Conservation (phyloP, 2,329 filamentous ascomycete genomes). For the Cadophora gregata region DNA sequence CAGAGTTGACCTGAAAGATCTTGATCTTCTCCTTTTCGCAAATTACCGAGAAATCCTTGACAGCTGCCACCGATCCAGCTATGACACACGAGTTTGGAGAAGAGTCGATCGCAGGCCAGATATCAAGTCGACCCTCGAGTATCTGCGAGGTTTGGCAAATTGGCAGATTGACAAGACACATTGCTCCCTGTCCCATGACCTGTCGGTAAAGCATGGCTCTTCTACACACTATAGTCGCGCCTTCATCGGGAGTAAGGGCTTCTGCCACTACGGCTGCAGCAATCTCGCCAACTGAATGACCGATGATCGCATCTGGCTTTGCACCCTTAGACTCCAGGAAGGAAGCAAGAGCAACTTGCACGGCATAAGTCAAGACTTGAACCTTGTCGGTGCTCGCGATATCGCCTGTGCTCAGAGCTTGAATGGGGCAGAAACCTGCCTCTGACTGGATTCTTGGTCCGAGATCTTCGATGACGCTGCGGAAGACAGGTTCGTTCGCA, state of each 20-base stretch:
- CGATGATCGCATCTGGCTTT: slow-evolving; percentile 46
- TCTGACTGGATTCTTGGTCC: slow-evolving; percentile 21
- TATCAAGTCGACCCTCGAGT: slow-evolving; percentile 27
- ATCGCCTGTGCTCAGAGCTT: slow-evolving; percentile 36
- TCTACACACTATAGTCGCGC: slow-evolving; percentile 45
- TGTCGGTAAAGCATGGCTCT: slow-evolving; percentile 41
- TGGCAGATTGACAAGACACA: slow-evolving; percentile 7
- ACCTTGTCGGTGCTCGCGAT: slow-evolving; percentile 35
- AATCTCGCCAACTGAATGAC: slow-evolving; percentile 55
- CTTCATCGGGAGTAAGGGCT: slow-evolving; percentile 44
- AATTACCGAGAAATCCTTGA: background rate
- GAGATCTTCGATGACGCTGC: slow-evolving; percentile 10
- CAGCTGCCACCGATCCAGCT: slow-evolving; percentile 19
- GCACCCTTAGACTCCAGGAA: slow-evolving; percentile 51
- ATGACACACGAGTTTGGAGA: slow-evolving; percentile 47
- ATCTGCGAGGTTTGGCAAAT: background rate
- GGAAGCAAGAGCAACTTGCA: slow-evolving; percentile 53
- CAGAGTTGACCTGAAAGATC: slow-evolving; percentile 47
- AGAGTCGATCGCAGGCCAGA: slow-evolving; percentile 46
- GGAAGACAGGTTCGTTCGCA: slow-evolving; percentile 21
- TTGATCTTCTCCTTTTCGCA: slow-evolving; percentile 37
- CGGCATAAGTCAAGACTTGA: slow-evolving; percentile 43
- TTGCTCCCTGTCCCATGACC: slow-evolving; percentile 1
- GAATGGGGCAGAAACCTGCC: slow-evolving; percentile 32
- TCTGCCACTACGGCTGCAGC: slow-evolving; percentile 51